These are phyloP conservation scores for Ambrosia hybrid DNA, from an alignment of 140 eudicot genomes.

Conservation along the genomic window DNA sequence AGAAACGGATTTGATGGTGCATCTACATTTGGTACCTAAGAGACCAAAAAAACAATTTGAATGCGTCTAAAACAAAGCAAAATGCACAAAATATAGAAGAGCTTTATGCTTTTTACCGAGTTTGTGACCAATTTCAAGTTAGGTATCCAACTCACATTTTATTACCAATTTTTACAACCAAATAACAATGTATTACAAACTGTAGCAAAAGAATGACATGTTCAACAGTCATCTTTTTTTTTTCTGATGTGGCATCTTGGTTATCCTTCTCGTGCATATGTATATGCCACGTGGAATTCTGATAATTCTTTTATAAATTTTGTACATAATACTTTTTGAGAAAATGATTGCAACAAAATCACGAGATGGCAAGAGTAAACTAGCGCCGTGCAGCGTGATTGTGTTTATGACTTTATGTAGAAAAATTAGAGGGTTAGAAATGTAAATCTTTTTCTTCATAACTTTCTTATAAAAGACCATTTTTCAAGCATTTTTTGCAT, in stretches of 20 bases:
- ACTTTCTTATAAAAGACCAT: neutral
- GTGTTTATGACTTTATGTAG: neutral
- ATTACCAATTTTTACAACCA: neutral
- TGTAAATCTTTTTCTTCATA: neutral
- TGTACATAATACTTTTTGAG: no score
- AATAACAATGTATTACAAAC: neutral
- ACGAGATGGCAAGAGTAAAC: neutral
- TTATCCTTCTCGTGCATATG: no score
- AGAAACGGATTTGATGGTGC: slow-evolving; percentile 61
- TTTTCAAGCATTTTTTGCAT: neutral
- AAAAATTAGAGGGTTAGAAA: neutral
- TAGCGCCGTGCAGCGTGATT: neutral
- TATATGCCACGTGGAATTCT: no score
- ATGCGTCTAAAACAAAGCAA: neutral
- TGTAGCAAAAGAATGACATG: neutral
- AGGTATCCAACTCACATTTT: neutral
- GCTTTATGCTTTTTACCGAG: neutral
- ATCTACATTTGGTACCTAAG: slow-evolving; percentile 39
- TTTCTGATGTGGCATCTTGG: no score
- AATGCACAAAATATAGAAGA: neutral
- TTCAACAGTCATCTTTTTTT: neutral
- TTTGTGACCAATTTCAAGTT: neutral
- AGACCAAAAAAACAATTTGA: slow-evolving; percentile 22
- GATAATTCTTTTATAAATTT: no score
- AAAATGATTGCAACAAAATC: no score